Conservation (phyloP, 305 asterid species). For the Fraxinus nigra region DNA sequence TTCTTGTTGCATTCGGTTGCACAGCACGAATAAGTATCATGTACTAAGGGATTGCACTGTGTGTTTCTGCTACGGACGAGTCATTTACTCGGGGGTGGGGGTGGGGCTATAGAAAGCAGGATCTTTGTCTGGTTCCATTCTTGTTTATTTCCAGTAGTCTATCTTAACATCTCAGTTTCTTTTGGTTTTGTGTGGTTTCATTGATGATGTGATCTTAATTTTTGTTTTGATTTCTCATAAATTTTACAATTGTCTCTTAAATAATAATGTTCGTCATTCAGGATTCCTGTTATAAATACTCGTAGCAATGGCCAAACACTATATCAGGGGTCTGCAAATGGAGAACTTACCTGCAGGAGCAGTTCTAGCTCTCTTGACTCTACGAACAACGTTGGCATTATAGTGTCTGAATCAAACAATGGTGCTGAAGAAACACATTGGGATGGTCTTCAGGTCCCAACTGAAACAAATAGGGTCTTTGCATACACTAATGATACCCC, state of each 20-base stretch:
- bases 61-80: not conserved
- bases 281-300: constrained; percentile 26
- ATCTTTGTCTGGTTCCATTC: not conserved
- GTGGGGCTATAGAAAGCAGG: not conserved
- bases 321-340: constrained; percentile 37
- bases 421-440: constrained; percentile 32
- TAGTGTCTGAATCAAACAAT: constrained; percentile 28
- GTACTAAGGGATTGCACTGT: not conserved
- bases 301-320: constrained; percentile 35
- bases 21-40: not conserved
- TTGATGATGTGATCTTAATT: not conserved
- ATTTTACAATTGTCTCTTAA: not conserved
- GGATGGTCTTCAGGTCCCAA: constrained; percentile 43
- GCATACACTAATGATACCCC: constrained; percentile 54
- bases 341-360: constrained; percentile 27
- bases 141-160: not conserved
- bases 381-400: constrained; percentile 29
- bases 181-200: not conserved
- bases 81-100: not conserved
- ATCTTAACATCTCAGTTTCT: not conserved
- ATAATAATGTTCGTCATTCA: constrained; percentile 21
- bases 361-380: constrained; percentile 43
- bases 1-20: not conserved
- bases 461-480: constrained; percentile 40
- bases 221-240: not conserved